Evolutionary conservation across 495 filamentous ascomycete genomes (phyloP).

Genomic region (Letharia columbiana): DNA sequence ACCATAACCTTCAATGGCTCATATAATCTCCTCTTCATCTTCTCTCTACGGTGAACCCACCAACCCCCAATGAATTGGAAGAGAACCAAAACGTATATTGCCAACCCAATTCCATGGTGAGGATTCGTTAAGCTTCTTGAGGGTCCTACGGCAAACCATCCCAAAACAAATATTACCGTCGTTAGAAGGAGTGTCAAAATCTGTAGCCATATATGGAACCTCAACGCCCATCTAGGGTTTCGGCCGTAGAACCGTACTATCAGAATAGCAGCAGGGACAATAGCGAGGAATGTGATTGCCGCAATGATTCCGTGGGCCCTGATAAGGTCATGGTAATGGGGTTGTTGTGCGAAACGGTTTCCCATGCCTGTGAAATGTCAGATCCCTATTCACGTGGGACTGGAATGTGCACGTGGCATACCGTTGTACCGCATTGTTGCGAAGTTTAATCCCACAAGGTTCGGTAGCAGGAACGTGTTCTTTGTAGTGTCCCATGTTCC

Average conservation of each 20-base stretch:
- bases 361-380: slow-evolving; percentile 62
- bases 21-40: slow-evolving; percentile 46
- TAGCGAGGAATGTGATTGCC: slow-evolving; percentile 75
- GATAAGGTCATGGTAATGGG: slow-evolving; percentile 71
- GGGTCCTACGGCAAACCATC: slow-evolving; percentile 71
- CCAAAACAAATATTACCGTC: slow-evolving; percentile 67
- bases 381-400: slow-evolving; percentile 19
- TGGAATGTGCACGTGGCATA: slow-evolving; percentile 30
- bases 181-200: slow-evolving; percentile 64
- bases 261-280: slow-evolving; percentile 72
- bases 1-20: slow-evolving; percentile 67
- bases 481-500: slow-evolving; percentile 80
- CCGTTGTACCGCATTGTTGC: slow-evolving; percentile 96
- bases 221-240: slow-evolving; percentile 57
- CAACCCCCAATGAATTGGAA: slow-evolving; percentile 74
- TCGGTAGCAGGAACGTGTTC: slow-evolving; percentile 83
- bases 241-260: slow-evolving; percentile 65
- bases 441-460: slow-evolving; percentile 78
- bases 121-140: slow-evolving; percentile 78
- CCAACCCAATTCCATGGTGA: slow-evolving; percentile 87
- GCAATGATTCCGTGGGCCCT: slow-evolving; percentile 77
- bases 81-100: slow-evolving; percentile 76
- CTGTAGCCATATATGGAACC: slow-evolving; percentile 78
- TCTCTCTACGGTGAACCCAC: slow-evolving; percentile 55
- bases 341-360: slow-evolving; percentile 69